These are phyloP conservation scores for Crithidia expoeki DNA, from an alignment of 208 protist genomes.

Conservation along the genomic window DNA sequence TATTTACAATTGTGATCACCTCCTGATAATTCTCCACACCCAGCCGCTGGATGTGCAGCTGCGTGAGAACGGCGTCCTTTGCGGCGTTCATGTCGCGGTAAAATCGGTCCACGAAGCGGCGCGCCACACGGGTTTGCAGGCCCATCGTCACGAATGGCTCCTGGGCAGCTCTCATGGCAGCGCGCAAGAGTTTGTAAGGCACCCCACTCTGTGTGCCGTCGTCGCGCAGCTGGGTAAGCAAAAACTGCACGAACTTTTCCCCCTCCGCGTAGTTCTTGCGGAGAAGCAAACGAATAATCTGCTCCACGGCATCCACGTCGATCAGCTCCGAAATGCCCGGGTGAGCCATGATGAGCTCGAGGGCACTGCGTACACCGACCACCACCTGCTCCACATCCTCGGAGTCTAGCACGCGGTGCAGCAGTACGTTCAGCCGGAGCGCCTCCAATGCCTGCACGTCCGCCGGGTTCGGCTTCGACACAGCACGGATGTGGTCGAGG, in stretches of 20 bases:
- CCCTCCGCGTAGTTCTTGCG: slow-evolving; percentile 59
- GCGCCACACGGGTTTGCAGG: slow-evolving; percentile 37
- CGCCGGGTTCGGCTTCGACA: slow-evolving; percentile 46
- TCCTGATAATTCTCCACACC: slow-evolving; percentile 64
- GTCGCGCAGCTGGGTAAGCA: slow-evolving; percentile 56
- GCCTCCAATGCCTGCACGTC: slow-evolving; percentile 71
- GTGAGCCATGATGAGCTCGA: slow-evolving; percentile 67
- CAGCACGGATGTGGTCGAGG: slow-evolving; percentile 46
- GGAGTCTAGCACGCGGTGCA: slow-evolving; percentile 62
- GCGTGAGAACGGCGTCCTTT: slow-evolving; percentile 76
- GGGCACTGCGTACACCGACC: slow-evolving; percentile 42
- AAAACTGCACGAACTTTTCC: slow-evolving; percentile 65
- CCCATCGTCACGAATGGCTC: slow-evolving; percentile 69
- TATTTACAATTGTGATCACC: slow-evolving; percentile 72
- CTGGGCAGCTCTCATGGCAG: slow-evolving; percentile 72
- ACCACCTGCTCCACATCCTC: slow-evolving; percentile 55
- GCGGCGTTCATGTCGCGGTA: slow-evolving; percentile 62
- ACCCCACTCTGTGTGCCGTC: slow-evolving; percentile 35
- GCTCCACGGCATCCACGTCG: slow-evolving; percentile 68
- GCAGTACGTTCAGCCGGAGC: slow-evolving; percentile 72
- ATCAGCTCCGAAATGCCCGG: slow-evolving; percentile 78
- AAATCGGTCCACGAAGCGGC: slow-evolving; percentile 68
- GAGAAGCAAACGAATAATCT: slow-evolving; percentile 64
- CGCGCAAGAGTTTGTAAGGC: slow-evolving; percentile 43
- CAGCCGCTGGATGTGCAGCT: slow-evolving; percentile 71